Evolutionary conservation across 768 basidiomycete species (phyloP).

Genomic region (Dentipellis sp.): DNA sequence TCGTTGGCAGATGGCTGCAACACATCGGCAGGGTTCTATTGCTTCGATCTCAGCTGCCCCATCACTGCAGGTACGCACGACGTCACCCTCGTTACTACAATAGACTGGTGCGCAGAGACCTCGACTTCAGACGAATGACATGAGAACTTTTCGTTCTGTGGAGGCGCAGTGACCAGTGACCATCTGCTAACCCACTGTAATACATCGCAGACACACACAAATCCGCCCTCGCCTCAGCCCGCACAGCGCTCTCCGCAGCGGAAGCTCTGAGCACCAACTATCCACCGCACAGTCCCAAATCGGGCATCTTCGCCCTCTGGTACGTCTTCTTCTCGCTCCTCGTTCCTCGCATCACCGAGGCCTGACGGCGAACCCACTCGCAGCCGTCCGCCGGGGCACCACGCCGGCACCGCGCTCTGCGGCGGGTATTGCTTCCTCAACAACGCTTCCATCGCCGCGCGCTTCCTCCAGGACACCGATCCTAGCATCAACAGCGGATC

Average conservation of each 20-base stretch:
- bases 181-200: too few species aligned
- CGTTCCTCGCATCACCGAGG: not conserved
- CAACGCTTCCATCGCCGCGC: conserved; percentile 24
- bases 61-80: conserved; percentile 20
- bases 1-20: not conserved
- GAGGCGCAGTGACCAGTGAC: not conserved
- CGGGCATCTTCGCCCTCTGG: conserved; percentile 18
- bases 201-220: not conserved
- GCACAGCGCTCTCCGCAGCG: not conserved
- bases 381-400: conserved; percentile 26
- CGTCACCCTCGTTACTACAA: too few species aligned
- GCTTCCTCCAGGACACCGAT: conserved; percentile 15
- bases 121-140: not conserved
- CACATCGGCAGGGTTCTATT: conserved; percentile 18
- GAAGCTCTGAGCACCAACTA: not conserved
- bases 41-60: conserved; percentile 24
- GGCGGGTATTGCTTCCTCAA: conserved; percentile 29
- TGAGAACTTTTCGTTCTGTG: not conserved
- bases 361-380: not conserved
- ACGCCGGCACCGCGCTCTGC: conserved; percentile 20
- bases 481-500: not conserved
- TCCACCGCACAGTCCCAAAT: not conserved
- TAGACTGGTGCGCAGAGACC: too few species aligned
- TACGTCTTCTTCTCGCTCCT: conserved; percentile 4
- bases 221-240: not conserved